Percentiles rank a stretch among this genome's conserved stretches.
These are phyloP conservation scores for Cicer pinnatifidum DNA, from an alignment of 306 rosid species.

Conservation along the genomic window DNA sequence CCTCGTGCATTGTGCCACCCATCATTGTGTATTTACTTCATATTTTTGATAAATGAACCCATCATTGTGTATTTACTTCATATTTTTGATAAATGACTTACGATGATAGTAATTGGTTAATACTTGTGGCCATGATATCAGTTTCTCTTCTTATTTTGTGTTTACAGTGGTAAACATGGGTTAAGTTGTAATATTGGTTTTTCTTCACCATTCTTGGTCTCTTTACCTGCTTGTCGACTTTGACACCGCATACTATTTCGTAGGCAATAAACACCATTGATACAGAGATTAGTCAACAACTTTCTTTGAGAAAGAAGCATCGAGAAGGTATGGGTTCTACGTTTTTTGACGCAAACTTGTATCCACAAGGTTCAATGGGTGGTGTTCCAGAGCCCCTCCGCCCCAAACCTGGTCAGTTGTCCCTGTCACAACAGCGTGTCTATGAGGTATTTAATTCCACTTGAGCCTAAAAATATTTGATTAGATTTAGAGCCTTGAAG, in stretches of 20 bases:
- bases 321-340: constrained; percentile 81
- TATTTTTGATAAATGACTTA: not conserved
- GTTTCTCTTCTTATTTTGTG: not conserved
- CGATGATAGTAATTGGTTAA: not conserved
- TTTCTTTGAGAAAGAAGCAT: constrained; percentile 86
- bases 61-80: no score
- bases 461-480: constrained; percentile 2
- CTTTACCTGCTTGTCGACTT: constrained; percentile 26
- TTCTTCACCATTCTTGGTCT: not conserved
- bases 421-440: constrained; percentile 89
- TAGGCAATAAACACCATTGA: constrained; percentile 89
- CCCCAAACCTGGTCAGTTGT: constrained; percentile 94
- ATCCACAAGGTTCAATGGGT: constrained; percentile 85
- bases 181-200: not conserved
- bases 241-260: constrained; percentile 34
- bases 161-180: not conserved
- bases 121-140: not conserved
- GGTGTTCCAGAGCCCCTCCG: constrained; percentile 94
- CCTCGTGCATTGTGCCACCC: not conserved
- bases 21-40: not conserved
- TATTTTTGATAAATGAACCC: not conserved
- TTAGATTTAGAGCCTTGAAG: constrained; percentile 10
- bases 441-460: constrained; percentile 70
- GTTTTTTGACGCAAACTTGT: constrained; percentile 79
- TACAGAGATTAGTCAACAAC: constrained; percentile 84